A percentile compares a stretch with the other conserved stretches of the same genome.
Conservation (phyloP, 2,329 filamentous ascomycete genomes). For the Colletotrichum sp. region DNA sequence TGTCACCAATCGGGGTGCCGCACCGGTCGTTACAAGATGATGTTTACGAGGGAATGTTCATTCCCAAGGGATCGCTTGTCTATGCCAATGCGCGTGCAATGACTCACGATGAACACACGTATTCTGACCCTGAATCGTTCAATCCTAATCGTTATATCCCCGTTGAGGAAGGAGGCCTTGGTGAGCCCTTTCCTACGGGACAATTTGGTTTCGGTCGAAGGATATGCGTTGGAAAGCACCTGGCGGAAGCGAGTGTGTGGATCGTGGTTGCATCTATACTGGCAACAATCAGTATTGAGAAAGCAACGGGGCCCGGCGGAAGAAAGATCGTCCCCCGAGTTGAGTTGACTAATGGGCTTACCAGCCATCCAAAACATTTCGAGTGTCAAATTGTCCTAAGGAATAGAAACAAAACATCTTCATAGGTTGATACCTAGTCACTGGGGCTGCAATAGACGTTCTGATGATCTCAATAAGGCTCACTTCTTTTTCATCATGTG, state of each 20-base stretch:
- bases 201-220: constrained; percentile 49
- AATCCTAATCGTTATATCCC: constrained; percentile 51
- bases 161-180: constrained; percentile 30
- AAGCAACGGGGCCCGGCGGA: constrained; percentile 34
- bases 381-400: not conserved
- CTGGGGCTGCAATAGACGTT: not conserved
- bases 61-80: constrained; percentile 55
- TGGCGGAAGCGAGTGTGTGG: constrained; percentile 55
- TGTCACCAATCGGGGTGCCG: constrained; percentile 56
- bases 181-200: constrained; percentile 51
- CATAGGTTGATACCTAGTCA: not conserved
- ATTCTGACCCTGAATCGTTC: constrained; percentile 46
- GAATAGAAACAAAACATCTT: not conserved
- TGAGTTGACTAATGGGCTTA: constrained; percentile 6
- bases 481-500: not conserved
- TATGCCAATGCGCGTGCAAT: constrained; percentile 49
- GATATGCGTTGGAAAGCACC: constrained; percentile 50
- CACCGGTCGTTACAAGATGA: constrained; percentile 55
- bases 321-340: constrained; percentile 10
- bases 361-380: not conserved
- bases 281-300: constrained; percentile 39
- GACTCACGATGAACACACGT: constrained; percentile 43
- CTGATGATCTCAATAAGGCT: not conserved
- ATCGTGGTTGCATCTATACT: constrained; percentile 45
- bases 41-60: constrained; percentile 58